Percentiles rank a stretch among this genome's conserved stretches.
These are phyloP conservation scores for Monosporascus cannonballus DNA, from an alignment of 2,329 filamentous ascomycete species.

Conservation along the genomic window DNA sequence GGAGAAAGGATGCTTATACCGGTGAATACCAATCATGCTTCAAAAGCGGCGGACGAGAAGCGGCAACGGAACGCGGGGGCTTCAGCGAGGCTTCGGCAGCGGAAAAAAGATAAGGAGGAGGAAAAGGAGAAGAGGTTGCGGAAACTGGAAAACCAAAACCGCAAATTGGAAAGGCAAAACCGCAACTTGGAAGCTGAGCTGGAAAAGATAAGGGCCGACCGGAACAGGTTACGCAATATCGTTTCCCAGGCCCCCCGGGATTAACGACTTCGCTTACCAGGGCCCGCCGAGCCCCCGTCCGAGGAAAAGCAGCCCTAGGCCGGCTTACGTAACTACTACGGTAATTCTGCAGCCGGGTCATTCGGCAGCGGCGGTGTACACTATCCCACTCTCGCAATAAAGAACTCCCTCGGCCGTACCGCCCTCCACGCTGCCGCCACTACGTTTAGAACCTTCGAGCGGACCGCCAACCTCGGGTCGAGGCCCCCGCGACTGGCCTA, in stretches of 20 bases:
- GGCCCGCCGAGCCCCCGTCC: slow-evolving; percentile 46
- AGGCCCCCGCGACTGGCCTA: slow-evolving; percentile 12
- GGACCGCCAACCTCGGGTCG: slow-evolving; percentile 16
- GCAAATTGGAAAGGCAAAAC: slow-evolving; percentile 52
- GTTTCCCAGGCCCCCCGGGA: slow-evolving; percentile 53
- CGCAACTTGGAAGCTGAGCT: slow-evolving; percentile 54
- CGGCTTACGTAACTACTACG: slow-evolving; percentile 32
- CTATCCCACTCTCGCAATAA: slow-evolving; percentile 22
- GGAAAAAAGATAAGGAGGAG: slow-evolving; percentile 76
- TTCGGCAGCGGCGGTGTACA: slow-evolving; percentile 29
- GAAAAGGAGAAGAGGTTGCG: slow-evolving; percentile 65
- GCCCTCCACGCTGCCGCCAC: slow-evolving; percentile 40
- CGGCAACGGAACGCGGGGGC: slow-evolving; percentile 79
- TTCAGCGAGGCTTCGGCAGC: slow-evolving; percentile 73
- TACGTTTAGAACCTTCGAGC: slow-evolving; percentile 38
- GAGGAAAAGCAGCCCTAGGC: slow-evolving; percentile 28
- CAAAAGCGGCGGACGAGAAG: slow-evolving; percentile 79
- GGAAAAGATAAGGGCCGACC: slow-evolving; percentile 68
- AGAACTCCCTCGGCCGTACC: slow-evolving; percentile 21
- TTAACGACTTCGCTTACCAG: slow-evolving; percentile 44
- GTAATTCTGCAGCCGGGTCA: slow-evolving; percentile 37
- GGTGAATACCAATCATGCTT: slow-evolving; percentile 76
- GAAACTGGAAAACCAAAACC: slow-evolving; percentile 60
- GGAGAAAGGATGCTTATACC: slow-evolving; percentile 51
- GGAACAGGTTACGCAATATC: slow-evolving; percentile 63